Base-by-base conservation (phyloP, 164 flowering plant genomes). In the Macadamia integrifolia region DNA sequence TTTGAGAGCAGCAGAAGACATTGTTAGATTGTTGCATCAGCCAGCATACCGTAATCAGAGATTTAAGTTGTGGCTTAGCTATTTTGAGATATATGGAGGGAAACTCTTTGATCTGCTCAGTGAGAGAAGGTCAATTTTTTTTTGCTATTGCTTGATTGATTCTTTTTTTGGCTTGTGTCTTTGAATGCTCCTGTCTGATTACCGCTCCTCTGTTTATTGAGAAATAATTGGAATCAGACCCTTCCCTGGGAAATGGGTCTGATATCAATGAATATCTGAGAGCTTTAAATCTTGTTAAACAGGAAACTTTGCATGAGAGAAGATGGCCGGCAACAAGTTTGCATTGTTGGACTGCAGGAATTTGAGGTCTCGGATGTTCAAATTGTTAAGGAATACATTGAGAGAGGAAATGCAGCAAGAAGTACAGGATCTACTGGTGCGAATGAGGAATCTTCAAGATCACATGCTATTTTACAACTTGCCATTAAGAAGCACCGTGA, bases 381-480 rank as follows among this genome's bases (percentile, higher is more conserved):
- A 68, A 85, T 92, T 74, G 97, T 94, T 30, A 94, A 87, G 80
- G 98, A 94, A 67, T 94, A 74, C 69, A 94, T 94, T 71, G 99
- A 94, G 85, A 88, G 79, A 77, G 99, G 99, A 30, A 94, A 92
- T 86, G 84, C 89, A 14, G 74, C 98, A 49, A 84, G 99, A 83
- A 94, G 97, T 75, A 94, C 99, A 3, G 99, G 99, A 44, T 90
- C 99, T 49, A 94, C 99, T 55, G 99, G 99, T 74, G 99, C 98
- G 61, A 94, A 94, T 83, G 99, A 94, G 78, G 99, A 94, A 73
- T 94, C 99, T 67, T 94, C 99, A 10, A 81, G 99, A 78, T 94
- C 99, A 40, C 99, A 94, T 84, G 99, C 98, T 71, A 94, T 94
- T 67, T 78, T 94, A 53, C 99, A 94, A 71, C 92, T 94, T 77